These are phyloP conservation scores for Dictyostelium firmibasis DNA, from an alignment of 78 protist species.

Conservation along the genomic window DNA sequence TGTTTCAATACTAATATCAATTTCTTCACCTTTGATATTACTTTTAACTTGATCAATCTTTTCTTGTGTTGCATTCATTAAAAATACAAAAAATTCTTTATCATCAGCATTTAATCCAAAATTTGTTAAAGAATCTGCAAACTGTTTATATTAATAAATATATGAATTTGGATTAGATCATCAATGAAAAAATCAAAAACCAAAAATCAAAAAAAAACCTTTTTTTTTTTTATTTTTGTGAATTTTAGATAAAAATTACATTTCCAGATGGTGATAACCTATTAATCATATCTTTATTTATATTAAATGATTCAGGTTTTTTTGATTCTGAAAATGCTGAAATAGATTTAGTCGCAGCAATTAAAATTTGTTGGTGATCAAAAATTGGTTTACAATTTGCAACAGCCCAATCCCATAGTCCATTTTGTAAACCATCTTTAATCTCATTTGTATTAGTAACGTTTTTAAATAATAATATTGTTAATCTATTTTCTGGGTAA, in stretches of 20 bases:
- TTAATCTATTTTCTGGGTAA: conserved; percentile 10
- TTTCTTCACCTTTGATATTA: conserved; percentile 33
- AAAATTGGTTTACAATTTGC: conserved; percentile 18
- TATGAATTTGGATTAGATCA: too few species aligned
- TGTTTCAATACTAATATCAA: background rate
- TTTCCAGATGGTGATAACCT: conserved; percentile 53
- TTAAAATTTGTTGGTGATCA: conserved; percentile 23
- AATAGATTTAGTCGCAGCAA: conserved; percentile 23
- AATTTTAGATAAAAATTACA: background rate
- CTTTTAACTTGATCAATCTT: background rate
- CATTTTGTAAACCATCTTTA: background rate
- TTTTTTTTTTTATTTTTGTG: too few species aligned
- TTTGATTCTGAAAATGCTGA: background rate
- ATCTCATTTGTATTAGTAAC: conserved; percentile 40
- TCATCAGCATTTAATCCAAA: conserved; percentile 33
- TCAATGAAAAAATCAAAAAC: too few species aligned
- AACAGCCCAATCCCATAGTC: conserved; percentile 23
- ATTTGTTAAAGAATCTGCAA: conserved; percentile 29
- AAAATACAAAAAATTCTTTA: conserved; percentile 23
- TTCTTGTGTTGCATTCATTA: conserved; percentile 13
- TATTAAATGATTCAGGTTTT: conserved; percentile 17
- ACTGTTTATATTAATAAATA: background rate
- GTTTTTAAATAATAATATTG: conserved; percentile 23
- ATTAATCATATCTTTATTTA: conserved; percentile 35
- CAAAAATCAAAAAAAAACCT: too few species aligned